phyloP scores from a whole-genome alignment of 352 stramenopile species.

The Pythium insidiosum region DNA sequence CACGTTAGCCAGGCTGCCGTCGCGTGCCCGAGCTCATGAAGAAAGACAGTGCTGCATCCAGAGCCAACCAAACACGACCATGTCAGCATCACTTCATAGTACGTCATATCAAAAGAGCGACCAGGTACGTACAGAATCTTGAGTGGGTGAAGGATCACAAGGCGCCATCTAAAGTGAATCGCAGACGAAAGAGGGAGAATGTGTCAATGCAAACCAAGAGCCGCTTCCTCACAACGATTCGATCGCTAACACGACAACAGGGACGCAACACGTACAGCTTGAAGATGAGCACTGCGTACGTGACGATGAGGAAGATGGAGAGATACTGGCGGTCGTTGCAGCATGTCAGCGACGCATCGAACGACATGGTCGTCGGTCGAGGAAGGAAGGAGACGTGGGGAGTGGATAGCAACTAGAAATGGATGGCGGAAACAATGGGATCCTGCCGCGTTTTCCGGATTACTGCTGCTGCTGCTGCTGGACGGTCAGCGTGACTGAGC shows the following conservation, averaged over 20 bases:
- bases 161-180: conserved; percentile 55
- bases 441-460: too few species aligned
- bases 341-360: conserved; percentile 67
- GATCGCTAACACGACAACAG: too few species aligned
- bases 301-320: conserved; percentile 84
- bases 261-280: conserved; percentile 62
- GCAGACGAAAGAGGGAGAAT: background rate
- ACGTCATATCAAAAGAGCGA: conserved; percentile 1
- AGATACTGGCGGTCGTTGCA: conserved; percentile 86
- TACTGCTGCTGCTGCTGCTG: too few species aligned
- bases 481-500: too few species aligned
- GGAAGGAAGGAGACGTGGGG: too few species aligned
- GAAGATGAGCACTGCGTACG: conserved; percentile 81
- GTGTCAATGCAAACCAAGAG: too few species aligned
- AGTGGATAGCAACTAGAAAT: too few species aligned
- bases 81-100: background rate
- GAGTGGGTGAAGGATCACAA: conserved; percentile 81
- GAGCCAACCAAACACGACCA: conserved; percentile 1
- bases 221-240: too few species aligned
- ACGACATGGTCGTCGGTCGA: conserved; percentile 12
- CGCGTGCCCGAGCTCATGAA: conserved; percentile 81
- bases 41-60: conserved; percentile 85
- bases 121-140: conserved; percentile 72
- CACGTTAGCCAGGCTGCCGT: conserved; percentile 82
- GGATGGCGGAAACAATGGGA: too few species aligned